phyloP scores from a whole-genome alignment of 1,284 basidiomycete species.

The Vanrija sp. region DNA sequence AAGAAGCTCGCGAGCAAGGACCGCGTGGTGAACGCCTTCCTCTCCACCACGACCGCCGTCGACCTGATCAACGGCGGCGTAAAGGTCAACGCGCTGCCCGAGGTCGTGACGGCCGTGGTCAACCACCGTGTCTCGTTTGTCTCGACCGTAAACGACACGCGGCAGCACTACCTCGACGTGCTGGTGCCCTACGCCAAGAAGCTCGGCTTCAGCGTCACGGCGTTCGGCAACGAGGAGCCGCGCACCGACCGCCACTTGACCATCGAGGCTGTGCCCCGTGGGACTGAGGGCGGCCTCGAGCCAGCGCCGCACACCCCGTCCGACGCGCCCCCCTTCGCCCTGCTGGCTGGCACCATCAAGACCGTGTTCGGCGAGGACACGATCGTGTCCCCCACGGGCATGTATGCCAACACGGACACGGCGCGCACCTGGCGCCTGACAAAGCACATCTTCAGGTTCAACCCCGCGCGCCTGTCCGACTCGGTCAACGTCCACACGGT shows the following conservation, averaged over 20 bases:
- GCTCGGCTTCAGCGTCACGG: conserved; percentile 44
- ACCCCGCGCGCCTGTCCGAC: conserved; percentile 40
- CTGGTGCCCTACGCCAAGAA: conserved; percentile 46
- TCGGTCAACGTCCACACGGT: conserved; percentile 52
- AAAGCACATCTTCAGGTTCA: conserved; percentile 52
- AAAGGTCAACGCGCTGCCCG: conserved; percentile 50
- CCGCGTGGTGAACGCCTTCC: conserved; percentile 38
- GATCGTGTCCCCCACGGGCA: conserved; percentile 51
- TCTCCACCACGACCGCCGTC: conserved; percentile 46
- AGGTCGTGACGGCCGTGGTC: conserved; percentile 42
- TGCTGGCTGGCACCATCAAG: conserved; percentile 49
- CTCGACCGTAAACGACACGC: conserved; percentile 48
- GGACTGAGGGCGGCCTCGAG: conserved; percentile 37
- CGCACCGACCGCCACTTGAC: too few species aligned
- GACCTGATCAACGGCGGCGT: conserved; percentile 48
- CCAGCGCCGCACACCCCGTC: conserved; percentile 52
- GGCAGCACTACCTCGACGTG: conserved; percentile 43
- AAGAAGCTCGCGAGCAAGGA: conserved; percentile 36
- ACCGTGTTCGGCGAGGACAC: conserved; percentile 47
- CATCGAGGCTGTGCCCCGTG: background rate
- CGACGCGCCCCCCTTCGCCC: conserved; percentile 42
- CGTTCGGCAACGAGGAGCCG: conserved; percentile 22
- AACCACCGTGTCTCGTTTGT: conserved; percentile 53
- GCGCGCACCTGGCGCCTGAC: conserved; percentile 50
- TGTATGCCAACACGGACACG: conserved; percentile 52